A percentile compares a stretch with the other conserved stretches of the same genome.
phyloP scores from a whole-genome alignment of 2,329 filamentous ascomycete species.

The Didymella pomorum region DNA sequence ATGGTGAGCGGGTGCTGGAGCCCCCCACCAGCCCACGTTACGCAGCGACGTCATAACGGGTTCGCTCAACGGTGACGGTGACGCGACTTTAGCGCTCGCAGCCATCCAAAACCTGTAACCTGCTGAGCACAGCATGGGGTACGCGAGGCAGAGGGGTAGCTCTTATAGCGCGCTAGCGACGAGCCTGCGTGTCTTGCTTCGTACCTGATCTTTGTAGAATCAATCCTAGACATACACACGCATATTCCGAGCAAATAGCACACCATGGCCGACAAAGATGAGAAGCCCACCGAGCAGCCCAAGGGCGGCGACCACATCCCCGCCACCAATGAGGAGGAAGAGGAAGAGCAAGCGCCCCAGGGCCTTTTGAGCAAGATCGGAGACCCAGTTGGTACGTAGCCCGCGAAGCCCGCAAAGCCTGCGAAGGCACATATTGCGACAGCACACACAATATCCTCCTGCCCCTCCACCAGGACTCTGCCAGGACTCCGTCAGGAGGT shows the following conservation, averaged over 20 bases:
- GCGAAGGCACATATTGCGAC: too few species aligned
- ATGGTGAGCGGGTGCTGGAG: background rate
- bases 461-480: too few species aligned
- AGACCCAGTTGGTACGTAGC: slow-evolving; percentile 45
- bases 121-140: background rate
- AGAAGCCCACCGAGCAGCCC: slow-evolving; percentile 23
- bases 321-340: slow-evolving; percentile 26
- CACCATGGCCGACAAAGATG: slow-evolving; percentile 24
- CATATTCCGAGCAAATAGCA: background rate
- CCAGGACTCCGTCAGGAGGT: too few species aligned
- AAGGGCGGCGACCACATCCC: slow-evolving; percentile 43
- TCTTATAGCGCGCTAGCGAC: too few species aligned
- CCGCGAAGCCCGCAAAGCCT: too few species aligned
- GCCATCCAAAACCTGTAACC: too few species aligned
- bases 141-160: background rate
- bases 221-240: background rate
- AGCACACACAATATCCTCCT: too few species aligned
- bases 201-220: too few species aligned
- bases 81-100: background rate
- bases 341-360: slow-evolving; percentile 33
- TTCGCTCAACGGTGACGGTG: slow-evolving; percentile 10
- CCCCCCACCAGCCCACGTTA: background rate
- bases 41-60: slow-evolving; percentile 7
- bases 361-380: slow-evolving; percentile 43
- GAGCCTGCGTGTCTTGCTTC: too few species aligned